Conservation (phyloP, 768 basidiomycete genomes). For the Coprinopsis strossmayeri region DNA sequence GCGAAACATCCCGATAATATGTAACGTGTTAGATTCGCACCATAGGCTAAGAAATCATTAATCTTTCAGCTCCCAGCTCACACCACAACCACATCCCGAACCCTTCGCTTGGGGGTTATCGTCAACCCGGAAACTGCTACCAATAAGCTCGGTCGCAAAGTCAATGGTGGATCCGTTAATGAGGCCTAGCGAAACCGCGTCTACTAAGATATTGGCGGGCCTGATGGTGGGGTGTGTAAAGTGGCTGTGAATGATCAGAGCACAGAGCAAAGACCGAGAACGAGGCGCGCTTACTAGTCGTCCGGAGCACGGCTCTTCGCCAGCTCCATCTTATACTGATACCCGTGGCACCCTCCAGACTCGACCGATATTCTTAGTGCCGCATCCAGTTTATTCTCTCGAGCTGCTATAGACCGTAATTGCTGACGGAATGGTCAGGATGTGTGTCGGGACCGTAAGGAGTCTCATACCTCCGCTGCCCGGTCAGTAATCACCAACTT, state of each 20-base stretch:
- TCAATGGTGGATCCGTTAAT: conserved; percentile 88
- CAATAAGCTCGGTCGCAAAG: conserved; percentile 92
- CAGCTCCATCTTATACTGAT: conserved; percentile 91
- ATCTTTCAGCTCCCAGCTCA: conserved; percentile 87
- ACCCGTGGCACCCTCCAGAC: conserved; percentile 95
- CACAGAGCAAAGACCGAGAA: not conserved
- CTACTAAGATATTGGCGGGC: conserved; percentile 76
- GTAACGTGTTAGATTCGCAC: not conserved
- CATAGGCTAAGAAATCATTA: conserved; percentile 8
- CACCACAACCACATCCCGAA: conserved; percentile 89
- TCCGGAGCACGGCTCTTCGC: conserved; percentile 55
- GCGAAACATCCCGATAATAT: not conserved
- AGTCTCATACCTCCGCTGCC: conserved; percentile 59
- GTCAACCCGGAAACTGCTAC: conserved; percentile 76
- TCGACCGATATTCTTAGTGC: conserved; percentile 83
- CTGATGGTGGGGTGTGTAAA: conserved; percentile 66
- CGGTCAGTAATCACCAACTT: conserved; percentile 60
- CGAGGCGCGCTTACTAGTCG: conserved; percentile 65
- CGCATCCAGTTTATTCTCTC: conserved; percentile 54
- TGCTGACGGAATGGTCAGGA: conserved; percentile 41
- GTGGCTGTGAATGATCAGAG: conserved; percentile 34
- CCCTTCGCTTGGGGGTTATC: conserved; percentile 91
- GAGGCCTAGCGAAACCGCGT: conserved; percentile 77
- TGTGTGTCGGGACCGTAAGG: not conserved
- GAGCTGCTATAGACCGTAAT: conserved; percentile 62